phyloP scores from a whole-genome alignment of 768 basidiomycete genomes.

The Polyporus arcularius region DNA sequence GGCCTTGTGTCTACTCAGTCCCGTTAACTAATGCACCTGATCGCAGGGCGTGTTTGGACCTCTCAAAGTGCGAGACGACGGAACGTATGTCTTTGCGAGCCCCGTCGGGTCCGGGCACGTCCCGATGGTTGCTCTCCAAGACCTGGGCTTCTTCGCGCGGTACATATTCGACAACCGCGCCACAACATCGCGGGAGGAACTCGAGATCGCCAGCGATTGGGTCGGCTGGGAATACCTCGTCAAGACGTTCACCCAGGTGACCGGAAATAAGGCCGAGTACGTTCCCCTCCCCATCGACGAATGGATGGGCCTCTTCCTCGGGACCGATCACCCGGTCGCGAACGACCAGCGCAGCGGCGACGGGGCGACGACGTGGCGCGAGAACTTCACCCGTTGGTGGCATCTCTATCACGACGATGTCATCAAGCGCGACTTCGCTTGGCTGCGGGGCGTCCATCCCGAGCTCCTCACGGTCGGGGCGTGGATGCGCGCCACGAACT shows the following conservation, averaged over 20 bases:
- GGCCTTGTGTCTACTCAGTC: neutral
- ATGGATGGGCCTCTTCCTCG: constrained; percentile 15
- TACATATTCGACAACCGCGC: constrained; percentile 33
- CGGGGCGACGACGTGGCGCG: constrained; percentile 24
- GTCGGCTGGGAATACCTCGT: constrained; percentile 29
- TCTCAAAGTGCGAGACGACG: constrained; percentile 26
- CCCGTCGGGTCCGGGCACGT: constrained; percentile 28
- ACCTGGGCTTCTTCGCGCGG: constrained; percentile 32
- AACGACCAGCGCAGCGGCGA: constrained; percentile 15
- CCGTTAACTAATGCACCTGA: neutral
- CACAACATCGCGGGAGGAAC: constrained; percentile 24
- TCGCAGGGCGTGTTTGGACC: constrained; percentile 24
- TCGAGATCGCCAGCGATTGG: constrained; percentile 29
- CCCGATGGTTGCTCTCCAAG: constrained; percentile 32
- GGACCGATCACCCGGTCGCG: constrained; percentile 27
- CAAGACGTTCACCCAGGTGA: constrained; percentile 29
- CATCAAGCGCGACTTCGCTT: constrained; percentile 43
- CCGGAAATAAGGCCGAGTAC: constrained; percentile 27
- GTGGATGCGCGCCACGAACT: constrained; percentile 38
- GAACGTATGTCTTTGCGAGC: constrained; percentile 30
- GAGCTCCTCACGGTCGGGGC: constrained; percentile 35
- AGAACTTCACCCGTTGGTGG: constrained; percentile 47
- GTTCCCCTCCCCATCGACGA: constrained; percentile 20
- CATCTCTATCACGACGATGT: constrained; percentile 42
- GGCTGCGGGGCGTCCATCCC: constrained; percentile 42